Percentiles rank a stretch among this genome's conserved stretches.
Conservation (phyloP, 2,329 filamentous ascomycete species). For the Pyricularia pennisetigena region DNA sequence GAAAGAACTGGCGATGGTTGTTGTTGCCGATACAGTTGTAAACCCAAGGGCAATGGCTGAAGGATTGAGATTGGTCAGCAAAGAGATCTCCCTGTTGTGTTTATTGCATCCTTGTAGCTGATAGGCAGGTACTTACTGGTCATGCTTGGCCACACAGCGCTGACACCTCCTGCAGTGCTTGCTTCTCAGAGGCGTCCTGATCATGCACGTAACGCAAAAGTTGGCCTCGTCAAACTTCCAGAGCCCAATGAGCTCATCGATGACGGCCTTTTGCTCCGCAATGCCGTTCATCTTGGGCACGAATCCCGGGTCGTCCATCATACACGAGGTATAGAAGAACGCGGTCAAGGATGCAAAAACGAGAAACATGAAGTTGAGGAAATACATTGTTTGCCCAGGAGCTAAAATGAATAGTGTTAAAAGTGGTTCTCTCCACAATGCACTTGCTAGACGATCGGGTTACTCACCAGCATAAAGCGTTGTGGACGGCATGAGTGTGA, state of each 20-base stretch:
- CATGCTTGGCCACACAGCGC: slow-evolving; percentile 90
- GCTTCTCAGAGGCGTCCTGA: slow-evolving; percentile 80
- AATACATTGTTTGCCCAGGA: slow-evolving; percentile 39
- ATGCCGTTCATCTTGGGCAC: slow-evolving; percentile 86
- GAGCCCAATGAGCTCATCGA: slow-evolving; percentile 72
- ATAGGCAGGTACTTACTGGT: slow-evolving; percentile 56
- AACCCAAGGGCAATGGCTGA: slow-evolving; percentile 92
- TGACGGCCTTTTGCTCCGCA: slow-evolving; percentile 79
- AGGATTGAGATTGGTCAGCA: not conserved
- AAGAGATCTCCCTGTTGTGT: not conserved
- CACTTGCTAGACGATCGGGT: not conserved
- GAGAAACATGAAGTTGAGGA: slow-evolving; percentile 70
- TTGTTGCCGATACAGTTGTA: slow-evolving; percentile 94
- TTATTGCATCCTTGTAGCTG: not conserved
- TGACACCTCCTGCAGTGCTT: slow-evolving; percentile 92
- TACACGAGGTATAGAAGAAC: slow-evolving; percentile 82
- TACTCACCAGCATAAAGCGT: slow-evolving; percentile 41
- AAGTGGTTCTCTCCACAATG: not conserved
- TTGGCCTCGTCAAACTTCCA: slow-evolving; percentile 93
- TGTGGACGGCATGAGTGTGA: slow-evolving; percentile 51
- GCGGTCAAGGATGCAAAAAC: slow-evolving; percentile 53
- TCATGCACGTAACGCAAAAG: slow-evolving; percentile 93
- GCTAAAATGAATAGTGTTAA: not conserved
- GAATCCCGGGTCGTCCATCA: slow-evolving; percentile 84
- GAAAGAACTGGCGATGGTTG: slow-evolving; percentile 90